phyloP scores from a whole-genome alignment of 2,329 filamentous ascomycete genomes.

The Pseudocercospora macadamiae region DNA sequence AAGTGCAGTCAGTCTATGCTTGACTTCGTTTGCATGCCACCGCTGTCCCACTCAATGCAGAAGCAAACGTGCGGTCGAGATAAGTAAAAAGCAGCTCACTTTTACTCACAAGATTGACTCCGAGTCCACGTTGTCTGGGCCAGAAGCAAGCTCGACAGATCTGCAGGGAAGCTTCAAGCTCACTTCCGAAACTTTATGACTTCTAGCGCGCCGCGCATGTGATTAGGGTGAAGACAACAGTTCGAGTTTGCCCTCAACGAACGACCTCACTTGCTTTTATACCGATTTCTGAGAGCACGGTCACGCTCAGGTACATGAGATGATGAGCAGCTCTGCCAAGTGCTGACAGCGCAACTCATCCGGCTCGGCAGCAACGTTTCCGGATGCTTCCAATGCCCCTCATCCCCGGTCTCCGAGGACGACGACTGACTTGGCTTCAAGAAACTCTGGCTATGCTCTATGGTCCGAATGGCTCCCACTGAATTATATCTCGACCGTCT shows the following conservation, averaged over 20 bases:
- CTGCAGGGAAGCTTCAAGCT: neutral
- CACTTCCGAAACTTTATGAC: neutral
- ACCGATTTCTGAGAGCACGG: neutral
- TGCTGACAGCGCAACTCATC: neutral
- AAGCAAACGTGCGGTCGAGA: neutral
- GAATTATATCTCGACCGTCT: no score
- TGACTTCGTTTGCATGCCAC: neutral
- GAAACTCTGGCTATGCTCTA: no score
- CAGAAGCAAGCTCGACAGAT: neutral
- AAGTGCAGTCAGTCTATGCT: neutral
- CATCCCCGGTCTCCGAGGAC: slow-evolving; percentile 2
- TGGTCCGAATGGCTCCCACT: no score
- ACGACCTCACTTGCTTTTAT: neutral
- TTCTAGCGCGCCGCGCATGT: neutral
- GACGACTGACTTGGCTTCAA: neutral
- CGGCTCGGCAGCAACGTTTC: neutral
- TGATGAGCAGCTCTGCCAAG: neutral
- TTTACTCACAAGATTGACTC: neutral
- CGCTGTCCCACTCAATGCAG: neutral
- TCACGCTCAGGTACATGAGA: neutral
- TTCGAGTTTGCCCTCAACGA: neutral
- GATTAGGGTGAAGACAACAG: neutral
- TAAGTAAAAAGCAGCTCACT: neutral
- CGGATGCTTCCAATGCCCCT: neutral
- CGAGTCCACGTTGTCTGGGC: neutral